A percentile compares a stretch with the other conserved stretches of the same genome.
These are phyloP conservation scores for Ilex asprella DNA, from an alignment of 257 asterid species.

Conservation along the genomic window DNA sequence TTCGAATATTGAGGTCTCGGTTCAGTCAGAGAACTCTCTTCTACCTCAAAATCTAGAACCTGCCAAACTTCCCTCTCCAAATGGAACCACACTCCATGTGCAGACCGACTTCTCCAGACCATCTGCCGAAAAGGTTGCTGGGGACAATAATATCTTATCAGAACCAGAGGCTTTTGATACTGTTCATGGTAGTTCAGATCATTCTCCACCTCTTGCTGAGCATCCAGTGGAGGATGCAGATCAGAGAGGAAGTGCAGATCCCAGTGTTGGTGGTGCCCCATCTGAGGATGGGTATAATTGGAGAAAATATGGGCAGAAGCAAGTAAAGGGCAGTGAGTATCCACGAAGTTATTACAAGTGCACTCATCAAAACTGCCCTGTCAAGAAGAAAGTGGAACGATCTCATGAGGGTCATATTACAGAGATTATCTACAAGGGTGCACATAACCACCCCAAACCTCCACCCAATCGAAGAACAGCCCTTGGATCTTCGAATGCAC, in stretches of 20 bases:
- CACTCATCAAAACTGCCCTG: conserved; percentile 58
- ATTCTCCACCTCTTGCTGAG: conserved; percentile 60
- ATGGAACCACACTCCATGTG: conserved; percentile 16
- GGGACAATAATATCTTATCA: conserved; percentile 17
- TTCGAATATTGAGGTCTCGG: conserved; percentile 30
- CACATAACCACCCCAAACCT: conserved; percentile 73
- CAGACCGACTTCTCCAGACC: conserved; percentile 35
- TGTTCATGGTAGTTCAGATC: conserved; percentile 28
- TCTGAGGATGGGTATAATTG: conserved; percentile 78
- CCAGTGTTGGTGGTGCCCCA: conserved; percentile 38
- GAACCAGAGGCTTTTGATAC: conserved; percentile 25
- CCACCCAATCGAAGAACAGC: conserved; percentile 51
- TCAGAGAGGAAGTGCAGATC: conserved; percentile 52
- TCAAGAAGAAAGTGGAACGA: conserved; percentile 80
- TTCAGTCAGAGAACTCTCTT: conserved; percentile 27
- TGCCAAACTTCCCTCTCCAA: conserved; percentile 14
- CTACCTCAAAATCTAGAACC: conserved; percentile 23
- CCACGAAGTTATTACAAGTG: conserved; percentile 94
- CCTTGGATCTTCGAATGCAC: conserved; percentile 40
- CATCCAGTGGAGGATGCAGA: conserved; percentile 44
- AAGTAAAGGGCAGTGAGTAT: conserved; percentile 74
- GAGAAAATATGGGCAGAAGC: conserved; percentile 90
- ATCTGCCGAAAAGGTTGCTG: conserved; percentile 26
- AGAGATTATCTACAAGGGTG: conserved; percentile 74
- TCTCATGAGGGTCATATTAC: conserved; percentile 70